These are phyloP conservation scores for Sugiyamaella smithiae DNA, from an alignment of 805 yeast species.

Conservation along the genomic window DNA sequence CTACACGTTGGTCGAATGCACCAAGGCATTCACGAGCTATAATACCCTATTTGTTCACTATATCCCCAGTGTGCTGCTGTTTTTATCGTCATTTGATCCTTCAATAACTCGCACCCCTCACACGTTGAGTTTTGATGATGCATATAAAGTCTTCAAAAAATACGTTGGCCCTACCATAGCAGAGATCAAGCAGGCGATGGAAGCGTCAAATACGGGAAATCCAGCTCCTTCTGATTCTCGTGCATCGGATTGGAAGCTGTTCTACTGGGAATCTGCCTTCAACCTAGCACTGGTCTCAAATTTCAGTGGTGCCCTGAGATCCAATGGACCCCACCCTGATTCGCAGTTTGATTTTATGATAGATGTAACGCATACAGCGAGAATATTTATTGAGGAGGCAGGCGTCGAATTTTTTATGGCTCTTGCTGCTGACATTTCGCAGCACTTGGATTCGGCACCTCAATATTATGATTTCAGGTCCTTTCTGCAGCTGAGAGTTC, in stretches of 20 bases:
- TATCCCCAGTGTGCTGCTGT: constrained; percentile 24
- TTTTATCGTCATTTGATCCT: constrained; percentile 19
- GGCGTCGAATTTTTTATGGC: constrained; percentile 39
- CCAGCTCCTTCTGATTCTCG: not conserved
- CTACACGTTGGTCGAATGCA: constrained; percentile 36
- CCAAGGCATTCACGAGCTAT: constrained; percentile 40
- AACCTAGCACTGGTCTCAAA: constrained; percentile 23
- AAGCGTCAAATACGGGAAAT: not conserved
- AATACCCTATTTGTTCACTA: constrained; percentile 64
- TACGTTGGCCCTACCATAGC: not conserved
- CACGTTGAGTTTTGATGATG: constrained; percentile 15
- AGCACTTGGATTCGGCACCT: constrained; percentile 3
- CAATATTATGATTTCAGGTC: constrained; percentile 26
- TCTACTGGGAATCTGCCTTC: constrained; percentile 30
- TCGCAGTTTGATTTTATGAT: constrained; percentile 21
- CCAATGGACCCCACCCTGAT: constrained; percentile 9
- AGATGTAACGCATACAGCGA: constrained; percentile 28
- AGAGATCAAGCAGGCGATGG: constrained; percentile 7
- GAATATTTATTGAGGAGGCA: constrained; percentile 35
- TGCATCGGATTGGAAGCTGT: constrained; percentile 26
- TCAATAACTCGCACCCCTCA: constrained; percentile 10
- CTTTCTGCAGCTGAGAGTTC: constrained; percentile 32
- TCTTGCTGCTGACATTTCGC: constrained; percentile 33
- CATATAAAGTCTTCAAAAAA: constrained; percentile 4
- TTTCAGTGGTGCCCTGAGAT: constrained; percentile 20